These are phyloP conservation scores for Atkinsonella hypoxylon DNA, from an alignment of 2,329 filamentous ascomycete species.

Conservation along the genomic window DNA sequence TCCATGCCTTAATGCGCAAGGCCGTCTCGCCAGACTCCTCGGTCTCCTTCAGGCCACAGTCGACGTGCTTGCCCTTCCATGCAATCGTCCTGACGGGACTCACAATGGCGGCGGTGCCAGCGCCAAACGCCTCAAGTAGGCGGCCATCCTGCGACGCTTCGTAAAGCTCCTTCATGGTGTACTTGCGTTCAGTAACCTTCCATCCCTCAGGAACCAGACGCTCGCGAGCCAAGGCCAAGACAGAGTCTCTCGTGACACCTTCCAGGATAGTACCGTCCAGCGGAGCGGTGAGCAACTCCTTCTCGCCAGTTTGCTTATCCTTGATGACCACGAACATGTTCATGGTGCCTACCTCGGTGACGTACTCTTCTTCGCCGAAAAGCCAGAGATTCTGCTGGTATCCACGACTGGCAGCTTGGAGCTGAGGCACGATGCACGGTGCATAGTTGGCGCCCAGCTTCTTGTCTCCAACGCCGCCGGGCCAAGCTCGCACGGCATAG, in stretches of 20 bases:
- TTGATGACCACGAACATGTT: constrained; percentile 86
- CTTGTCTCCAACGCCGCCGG: constrained; percentile 93
- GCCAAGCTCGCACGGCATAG: constrained; percentile 95
- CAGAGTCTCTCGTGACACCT: constrained; percentile 85
- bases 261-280: constrained; percentile 94
- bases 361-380: constrained; percentile 87
- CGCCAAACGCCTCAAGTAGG: constrained; percentile 83
- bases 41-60: constrained; percentile 68
- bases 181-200: constrained; percentile 79
- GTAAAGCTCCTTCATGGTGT: constrained; percentile 76
- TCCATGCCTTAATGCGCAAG: constrained; percentile 86
- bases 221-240: constrained; percentile 77
- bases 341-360: constrained; percentile 98
- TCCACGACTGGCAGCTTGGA: constrained; percentile 78
- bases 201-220: constrained; percentile 75
- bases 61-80: constrained; percentile 71
- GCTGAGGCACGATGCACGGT: constrained; percentile 95
- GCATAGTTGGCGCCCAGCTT: constrained; percentile 99
- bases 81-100: constrained; percentile 80
- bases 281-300: constrained; percentile 88
- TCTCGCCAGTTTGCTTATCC: constrained; percentile 78
- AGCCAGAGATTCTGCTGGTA: constrained; percentile 99
- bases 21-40: constrained; percentile 86
- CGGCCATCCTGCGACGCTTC: constrained; percentile 76
- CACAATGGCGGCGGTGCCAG: constrained; percentile 89